A percentile compares a stretch with the other conserved stretches of the same genome.
Evolutionary conservation across 2,329 filamentous ascomycete genomes (phyloP).

Genomic region (Trichothecium sympodiale): DNA sequence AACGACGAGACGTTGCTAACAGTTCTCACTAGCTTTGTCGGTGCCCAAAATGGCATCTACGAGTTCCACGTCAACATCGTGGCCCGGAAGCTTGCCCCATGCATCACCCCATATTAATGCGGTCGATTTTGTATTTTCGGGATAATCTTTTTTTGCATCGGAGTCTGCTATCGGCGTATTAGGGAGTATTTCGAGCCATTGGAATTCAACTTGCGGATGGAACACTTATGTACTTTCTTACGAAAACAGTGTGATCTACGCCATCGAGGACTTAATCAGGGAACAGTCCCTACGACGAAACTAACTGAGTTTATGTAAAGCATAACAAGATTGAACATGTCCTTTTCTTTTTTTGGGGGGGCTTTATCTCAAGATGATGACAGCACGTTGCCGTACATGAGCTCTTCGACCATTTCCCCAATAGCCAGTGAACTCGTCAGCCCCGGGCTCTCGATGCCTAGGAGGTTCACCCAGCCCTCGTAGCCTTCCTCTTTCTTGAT

Average conservation of each 20-base stretch:
- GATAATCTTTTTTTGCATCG: conserved; percentile 1
- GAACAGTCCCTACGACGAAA: too few species aligned
- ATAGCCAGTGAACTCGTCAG: conserved; percentile 82
- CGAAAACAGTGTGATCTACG: too few species aligned
- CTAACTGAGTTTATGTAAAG: too few species aligned
- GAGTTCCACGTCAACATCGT: conserved; percentile 58
- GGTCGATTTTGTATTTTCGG: background rate
- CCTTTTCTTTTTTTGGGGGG: conserved; percentile 3
- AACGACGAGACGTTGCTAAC: conserved; percentile 9
- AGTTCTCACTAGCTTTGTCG: conserved; percentile 38
- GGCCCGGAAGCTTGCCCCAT: conserved; percentile 47
- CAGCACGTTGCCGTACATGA: conserved; percentile 30
- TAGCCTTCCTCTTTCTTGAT: conserved; percentile 68
- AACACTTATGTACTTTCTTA: too few species aligned
- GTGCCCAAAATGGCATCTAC: conserved; percentile 63
- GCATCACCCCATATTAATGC: conserved; percentile 38
- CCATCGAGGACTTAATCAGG: too few species aligned
- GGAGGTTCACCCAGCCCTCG: conserved; percentile 73
- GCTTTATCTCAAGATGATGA: too few species aligned
- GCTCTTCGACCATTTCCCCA: conserved; percentile 56
- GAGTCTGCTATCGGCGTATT: background rate
- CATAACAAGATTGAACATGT: background rate
- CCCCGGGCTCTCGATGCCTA: conserved; percentile 90
- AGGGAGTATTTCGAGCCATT: background rate
- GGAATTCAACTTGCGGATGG: too few species aligned